Evolutionary conservation across 2,329 filamentous ascomycete genomes (phyloP).

Genomic region (Zopfia rhizophila): DNA sequence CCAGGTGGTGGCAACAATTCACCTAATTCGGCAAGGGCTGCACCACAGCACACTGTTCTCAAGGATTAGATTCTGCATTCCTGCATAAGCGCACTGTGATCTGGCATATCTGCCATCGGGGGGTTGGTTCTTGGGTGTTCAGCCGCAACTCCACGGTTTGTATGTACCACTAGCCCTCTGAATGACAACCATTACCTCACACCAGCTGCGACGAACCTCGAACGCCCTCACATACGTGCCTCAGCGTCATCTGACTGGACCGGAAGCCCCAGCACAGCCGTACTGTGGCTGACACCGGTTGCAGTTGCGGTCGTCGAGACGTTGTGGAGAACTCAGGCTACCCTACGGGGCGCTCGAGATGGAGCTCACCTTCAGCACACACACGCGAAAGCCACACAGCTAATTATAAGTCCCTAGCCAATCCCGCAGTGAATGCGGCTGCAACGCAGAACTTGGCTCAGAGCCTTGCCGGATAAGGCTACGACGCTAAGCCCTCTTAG

Average conservation of each 20-base stretch:
- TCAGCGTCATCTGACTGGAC: conserved; percentile 46
- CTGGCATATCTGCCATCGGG: conserved; percentile 37
- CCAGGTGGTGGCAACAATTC: conserved; percentile 32
- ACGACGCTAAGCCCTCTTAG: conserved; percentile 30
- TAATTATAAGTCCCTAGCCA: conserved; percentile 42
- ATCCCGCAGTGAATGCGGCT: conserved; percentile 35
- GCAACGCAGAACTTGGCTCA: conserved; percentile 25
- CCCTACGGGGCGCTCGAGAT: conserved; percentile 1
- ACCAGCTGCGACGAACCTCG: conserved; percentile 44
- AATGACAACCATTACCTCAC: conserved; percentile 42
- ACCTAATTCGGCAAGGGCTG: conserved; percentile 41
- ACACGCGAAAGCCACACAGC: conserved; percentile 44
- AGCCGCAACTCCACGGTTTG: conserved; percentile 46
- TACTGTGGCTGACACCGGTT: conserved; percentile 46
- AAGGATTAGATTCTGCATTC: conserved; percentile 43
- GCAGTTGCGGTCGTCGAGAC: conserved; percentile 32
- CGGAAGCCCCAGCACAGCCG: conserved; percentile 45
- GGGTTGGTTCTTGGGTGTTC: conserved; percentile 24
- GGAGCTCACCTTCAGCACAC: conserved; percentile 38
- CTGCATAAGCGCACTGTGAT: conserved; percentile 48
- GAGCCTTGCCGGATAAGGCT: conserved; percentile 41
- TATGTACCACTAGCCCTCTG: conserved; percentile 42
- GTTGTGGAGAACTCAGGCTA: conserved; percentile 37
- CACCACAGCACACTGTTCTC: conserved; percentile 39
- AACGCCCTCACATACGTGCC: conserved; percentile 29